Percentiles rank a stretch among this genome's conserved stretches.
Conservation (phyloP, 2,329 filamentous ascomycete species). For the Trichoderma sp. region DNA sequence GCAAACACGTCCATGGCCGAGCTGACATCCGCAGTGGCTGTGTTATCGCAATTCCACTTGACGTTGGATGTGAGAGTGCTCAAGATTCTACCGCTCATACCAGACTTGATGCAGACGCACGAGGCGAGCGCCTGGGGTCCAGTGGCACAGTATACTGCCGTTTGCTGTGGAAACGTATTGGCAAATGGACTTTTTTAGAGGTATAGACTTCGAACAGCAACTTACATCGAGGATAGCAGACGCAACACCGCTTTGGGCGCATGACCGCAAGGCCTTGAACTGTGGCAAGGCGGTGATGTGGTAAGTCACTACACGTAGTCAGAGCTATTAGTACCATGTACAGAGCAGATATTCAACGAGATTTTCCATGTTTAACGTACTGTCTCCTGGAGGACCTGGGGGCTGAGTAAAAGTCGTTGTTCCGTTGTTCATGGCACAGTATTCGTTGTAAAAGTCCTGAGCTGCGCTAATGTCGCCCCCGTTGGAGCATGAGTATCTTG, state of each 20-base stretch:
- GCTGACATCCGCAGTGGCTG: constrained; percentile 42
- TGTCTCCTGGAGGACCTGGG: constrained; percentile 48
- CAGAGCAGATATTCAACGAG: too few species aligned
- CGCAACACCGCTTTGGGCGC: constrained; percentile 44
- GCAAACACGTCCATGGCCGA: constrained; percentile 46
- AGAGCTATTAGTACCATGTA: constrained; percentile 22
- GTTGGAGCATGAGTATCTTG: constrained; percentile 43
- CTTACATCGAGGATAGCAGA: constrained; percentile 41
- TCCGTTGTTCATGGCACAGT: constrained; percentile 49
- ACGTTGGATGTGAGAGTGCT: constrained; percentile 44
- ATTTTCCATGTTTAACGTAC: constrained; percentile 33
- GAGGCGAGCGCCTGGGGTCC: constrained; percentile 50
- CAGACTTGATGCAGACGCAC: constrained; percentile 50
- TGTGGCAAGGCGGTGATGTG: constrained; percentile 51
- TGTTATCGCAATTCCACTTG: constrained; percentile 43
- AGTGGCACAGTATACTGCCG: constrained; percentile 39
- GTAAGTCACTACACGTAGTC: constrained; percentile 44
- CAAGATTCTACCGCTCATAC: constrained; percentile 43
- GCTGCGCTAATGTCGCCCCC: constrained; percentile 47
- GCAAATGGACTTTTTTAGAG: neutral
- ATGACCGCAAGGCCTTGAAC: constrained; percentile 43
- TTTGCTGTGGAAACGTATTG: constrained; percentile 26
- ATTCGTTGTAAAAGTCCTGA: constrained; percentile 49
- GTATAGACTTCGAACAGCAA: neutral
- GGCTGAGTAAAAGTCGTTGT: constrained; percentile 48